Evolutionary conservation across 495 filamentous ascomycete genomes (phyloP).

Genomic region (Cercophora samala): DNA sequence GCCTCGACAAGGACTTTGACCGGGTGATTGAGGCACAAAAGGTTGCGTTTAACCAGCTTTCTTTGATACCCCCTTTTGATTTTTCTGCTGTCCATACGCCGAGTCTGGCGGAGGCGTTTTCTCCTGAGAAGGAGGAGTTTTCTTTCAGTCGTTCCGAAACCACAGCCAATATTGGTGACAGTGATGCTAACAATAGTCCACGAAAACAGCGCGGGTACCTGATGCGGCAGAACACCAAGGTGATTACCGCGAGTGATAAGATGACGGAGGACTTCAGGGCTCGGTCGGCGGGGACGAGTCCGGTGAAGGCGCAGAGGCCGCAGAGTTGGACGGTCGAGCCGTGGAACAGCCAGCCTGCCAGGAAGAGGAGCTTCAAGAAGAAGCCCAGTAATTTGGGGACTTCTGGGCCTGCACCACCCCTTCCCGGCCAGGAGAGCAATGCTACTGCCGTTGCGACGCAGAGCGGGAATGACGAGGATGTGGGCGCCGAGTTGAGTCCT

Average conservation of each 20-base stretch:
- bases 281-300: slow-evolving; percentile 65
- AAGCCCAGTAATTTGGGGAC: slow-evolving; percentile 35
- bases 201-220: slow-evolving; percentile 89
- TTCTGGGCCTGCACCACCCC: slow-evolving; percentile 65
- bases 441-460: slow-evolving; percentile 49
- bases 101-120: slow-evolving; percentile 10
- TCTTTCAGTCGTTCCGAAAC: slow-evolving; percentile 9
- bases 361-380: slow-evolving; percentile 65
- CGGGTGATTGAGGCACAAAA: slow-evolving; percentile 96
- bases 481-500: slow-evolving; percentile 47
- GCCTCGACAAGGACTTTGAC: slow-evolving; percentile 89
- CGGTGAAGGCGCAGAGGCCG: slow-evolving; percentile 65
- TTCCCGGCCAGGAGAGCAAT: slow-evolving; percentile 86
- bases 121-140: background rate
- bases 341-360: slow-evolving; percentile 74
- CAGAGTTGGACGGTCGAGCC: slow-evolving; percentile 95
- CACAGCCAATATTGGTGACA: slow-evolving; percentile 3
- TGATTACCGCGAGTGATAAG: slow-evolving; percentile 81
- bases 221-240: slow-evolving; percentile 97
- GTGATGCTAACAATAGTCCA: slow-evolving; percentile 55
- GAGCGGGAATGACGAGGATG: slow-evolving; percentile 58
- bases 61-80: slow-evolving; percentile 34
- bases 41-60: slow-evolving; percentile 65
- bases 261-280: slow-evolving; percentile 49
- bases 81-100: slow-evolving; percentile 22